Conservation (phyloP, 176 grass and related monocot genomes). For the Oryza nivara region DNA sequence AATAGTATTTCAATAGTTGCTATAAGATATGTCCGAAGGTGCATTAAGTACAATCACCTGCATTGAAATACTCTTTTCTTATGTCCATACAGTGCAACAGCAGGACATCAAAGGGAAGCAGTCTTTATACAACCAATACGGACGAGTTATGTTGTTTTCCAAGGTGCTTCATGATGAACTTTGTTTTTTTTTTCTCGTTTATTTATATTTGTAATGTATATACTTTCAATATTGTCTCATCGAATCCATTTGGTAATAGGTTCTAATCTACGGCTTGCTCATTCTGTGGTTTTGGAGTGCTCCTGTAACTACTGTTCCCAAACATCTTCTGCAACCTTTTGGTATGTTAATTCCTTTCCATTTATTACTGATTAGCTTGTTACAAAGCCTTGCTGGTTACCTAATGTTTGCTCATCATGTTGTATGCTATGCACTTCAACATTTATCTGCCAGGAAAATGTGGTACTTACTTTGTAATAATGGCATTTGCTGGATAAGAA, state of each 20-base stretch:
- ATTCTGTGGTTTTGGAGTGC: slow-evolving; percentile 69
- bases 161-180: slow-evolving; percentile 59
- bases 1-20: neutral
- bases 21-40: neutral
- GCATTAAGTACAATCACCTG: neutral
- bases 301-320: slow-evolving; percentile 73
- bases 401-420: neutral
- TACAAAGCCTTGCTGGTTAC: neutral
- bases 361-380: neutral
- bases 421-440: neutral
- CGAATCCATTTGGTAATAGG: slow-evolving; percentile 54
- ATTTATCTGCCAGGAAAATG: neutral
- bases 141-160: slow-evolving; percentile 50
- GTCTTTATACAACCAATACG: slow-evolving; percentile 58
- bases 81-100: slow-evolving; percentile 66
- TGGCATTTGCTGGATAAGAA: neutral
- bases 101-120: slow-evolving; percentile 63
- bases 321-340: slow-evolving; percentile 89
- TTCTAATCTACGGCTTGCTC: slow-evolving; percentile 61
- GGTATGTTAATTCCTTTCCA: slow-evolving; percentile 58
- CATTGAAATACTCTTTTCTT: neutral
- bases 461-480: neutral
- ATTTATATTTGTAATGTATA: neutral
- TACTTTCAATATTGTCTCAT: slow-evolving; percentile 31
- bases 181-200: neutral